A percentile compares a stretch with the other conserved stretches of the same genome.
Evolutionary conservation across 2,329 filamentous ascomycete species (phyloP).

Genomic region (Cytospora chrysosperma): DNA sequence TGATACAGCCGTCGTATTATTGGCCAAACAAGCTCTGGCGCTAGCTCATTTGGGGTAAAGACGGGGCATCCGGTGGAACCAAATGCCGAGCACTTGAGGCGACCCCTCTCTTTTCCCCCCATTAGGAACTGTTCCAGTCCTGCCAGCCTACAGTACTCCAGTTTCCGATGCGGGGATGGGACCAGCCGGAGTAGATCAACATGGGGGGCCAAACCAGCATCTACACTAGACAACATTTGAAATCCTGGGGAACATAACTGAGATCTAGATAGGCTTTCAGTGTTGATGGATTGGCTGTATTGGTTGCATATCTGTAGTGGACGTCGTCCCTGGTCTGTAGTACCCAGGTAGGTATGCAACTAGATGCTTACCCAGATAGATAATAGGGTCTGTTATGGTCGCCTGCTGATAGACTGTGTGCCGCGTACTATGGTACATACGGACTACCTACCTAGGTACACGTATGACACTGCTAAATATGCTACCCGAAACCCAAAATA

Average conservation of each 20-base stretch:
- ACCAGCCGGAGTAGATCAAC: not conserved
- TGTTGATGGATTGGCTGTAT: no score
- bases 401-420: no score
- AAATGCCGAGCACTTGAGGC: conserved; percentile 14
- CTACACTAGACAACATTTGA: not conserved
- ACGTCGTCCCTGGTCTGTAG: no score
- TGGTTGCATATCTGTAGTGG: no score
- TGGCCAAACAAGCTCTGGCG: not conserved
- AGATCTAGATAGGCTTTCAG: no score
- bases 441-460: no score
- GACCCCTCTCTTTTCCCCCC: conserved; percentile 12
- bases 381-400: no score
- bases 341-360: no score
- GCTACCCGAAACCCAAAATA: no score
- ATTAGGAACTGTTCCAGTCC: conserved; percentile 1
- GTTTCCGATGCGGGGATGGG: not conserved
- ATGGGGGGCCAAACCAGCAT: not conserved
- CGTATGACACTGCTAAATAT: no score
- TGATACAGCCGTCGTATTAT: not conserved
- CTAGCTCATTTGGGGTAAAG: not conserved
- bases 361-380: no score
- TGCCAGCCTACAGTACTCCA: not conserved
- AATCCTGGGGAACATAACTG: not conserved
- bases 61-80: not conserved
- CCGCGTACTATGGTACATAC: no score